Percentiles rank a stretch among this genome's conserved stretches.
phyloP scores from a whole-genome alignment of 108 stramenopile genomes.

The Skeletonema potamos region DNA sequence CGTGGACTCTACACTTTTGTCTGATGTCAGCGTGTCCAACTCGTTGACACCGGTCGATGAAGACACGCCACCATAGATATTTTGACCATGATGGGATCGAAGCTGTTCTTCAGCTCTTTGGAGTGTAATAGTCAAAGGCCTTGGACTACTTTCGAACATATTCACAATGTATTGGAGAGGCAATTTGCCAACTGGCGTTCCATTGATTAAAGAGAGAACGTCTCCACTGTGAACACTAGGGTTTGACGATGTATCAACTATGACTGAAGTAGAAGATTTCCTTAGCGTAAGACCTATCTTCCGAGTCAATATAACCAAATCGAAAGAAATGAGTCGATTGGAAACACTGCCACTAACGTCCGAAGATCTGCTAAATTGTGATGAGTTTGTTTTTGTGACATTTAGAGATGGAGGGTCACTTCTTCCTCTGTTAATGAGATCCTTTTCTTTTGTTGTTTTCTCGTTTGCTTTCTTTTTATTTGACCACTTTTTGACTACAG shows the following conservation, averaged over 20 bases:
- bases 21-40: background rate
- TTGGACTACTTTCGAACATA: slow-evolving; percentile 21
- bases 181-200: slow-evolving; percentile 5
- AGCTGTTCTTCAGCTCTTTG: background rate
- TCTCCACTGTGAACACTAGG: slow-evolving; percentile 50
- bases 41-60: background rate
- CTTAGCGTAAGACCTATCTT: slow-evolving; percentile 57
- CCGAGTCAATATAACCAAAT: slow-evolving; percentile 39
- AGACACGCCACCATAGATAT: background rate
- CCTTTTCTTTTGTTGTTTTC: background rate
- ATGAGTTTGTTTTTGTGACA: background rate
- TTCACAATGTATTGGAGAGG: slow-evolving; percentile 51
- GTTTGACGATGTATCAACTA: slow-evolving; percentile 45
- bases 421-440: background rate
- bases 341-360: background rate
- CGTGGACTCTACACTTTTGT: background rate
- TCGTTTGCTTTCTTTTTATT: slow-evolving; percentile 1
- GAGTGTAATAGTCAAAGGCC: slow-evolving; percentile 58
- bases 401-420: background rate
- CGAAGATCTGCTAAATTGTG: slow-evolving; percentile 6
- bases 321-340: slow-evolving; percentile 9
- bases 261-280: slow-evolving; percentile 30
- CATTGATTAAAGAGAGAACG: slow-evolving; percentile 42
- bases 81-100: background rate
- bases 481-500: slow-evolving; percentile 20